Percentiles rank a stretch among this genome's conserved stretches.
Conservation (phyloP, 2,329 filamentous ascomycete genomes). For the Neurospora sp. region DNA sequence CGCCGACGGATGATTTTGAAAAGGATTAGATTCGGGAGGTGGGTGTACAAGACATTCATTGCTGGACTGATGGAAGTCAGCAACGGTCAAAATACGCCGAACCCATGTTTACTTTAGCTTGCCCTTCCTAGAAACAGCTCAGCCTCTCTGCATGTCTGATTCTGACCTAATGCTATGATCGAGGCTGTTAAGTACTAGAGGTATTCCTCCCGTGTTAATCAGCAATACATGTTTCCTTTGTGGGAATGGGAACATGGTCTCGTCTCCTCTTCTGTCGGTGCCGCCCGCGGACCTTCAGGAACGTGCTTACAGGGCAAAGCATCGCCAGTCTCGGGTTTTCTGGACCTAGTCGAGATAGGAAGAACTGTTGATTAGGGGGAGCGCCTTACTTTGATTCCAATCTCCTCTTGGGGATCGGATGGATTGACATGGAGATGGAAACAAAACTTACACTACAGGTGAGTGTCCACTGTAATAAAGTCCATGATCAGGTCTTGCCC, state of each 20-base stretch:
- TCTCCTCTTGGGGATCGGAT: neutral
- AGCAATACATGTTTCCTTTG: too few relatives aligned
- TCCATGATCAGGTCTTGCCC: neutral
- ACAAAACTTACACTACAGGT: neutral
- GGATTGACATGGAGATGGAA: neutral
- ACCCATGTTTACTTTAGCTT: neutral
- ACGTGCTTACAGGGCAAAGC: neutral
- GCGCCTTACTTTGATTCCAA: neutral
- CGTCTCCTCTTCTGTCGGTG: neutral
- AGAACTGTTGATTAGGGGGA: neutral
- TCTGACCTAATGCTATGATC: neutral
- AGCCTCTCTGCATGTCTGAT: neutral
- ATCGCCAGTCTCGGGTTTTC: neutral
- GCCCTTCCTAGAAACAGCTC: neutral
- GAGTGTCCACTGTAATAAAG: neutral
- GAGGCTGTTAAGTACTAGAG: neutral
- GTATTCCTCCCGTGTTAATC: too few relatives aligned
- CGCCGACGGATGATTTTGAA: neutral
- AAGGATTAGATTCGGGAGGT: neutral
- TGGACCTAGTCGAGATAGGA: neutral
- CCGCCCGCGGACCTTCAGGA: neutral
- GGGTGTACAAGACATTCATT: neutral
- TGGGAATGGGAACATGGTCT: neutral
- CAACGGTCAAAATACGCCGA: neutral
- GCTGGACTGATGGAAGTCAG: neutral